Evolutionary conservation across 495 filamentous ascomycete species (phyloP).

Genomic region (Penicillium robsamsonii): DNA sequence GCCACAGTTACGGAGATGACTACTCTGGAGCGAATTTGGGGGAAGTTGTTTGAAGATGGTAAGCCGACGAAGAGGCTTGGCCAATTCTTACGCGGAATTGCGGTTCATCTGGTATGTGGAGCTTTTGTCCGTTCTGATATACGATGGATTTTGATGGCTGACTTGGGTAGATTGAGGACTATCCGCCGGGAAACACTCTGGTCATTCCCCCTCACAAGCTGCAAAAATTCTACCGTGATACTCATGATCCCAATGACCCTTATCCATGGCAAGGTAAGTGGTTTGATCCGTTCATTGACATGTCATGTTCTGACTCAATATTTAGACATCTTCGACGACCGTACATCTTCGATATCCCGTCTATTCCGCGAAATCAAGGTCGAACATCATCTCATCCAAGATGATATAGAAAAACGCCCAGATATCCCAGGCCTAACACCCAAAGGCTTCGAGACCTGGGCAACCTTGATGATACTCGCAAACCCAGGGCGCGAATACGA

Average conservation of each 20-base stretch:
- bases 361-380: conserved; percentile 75
- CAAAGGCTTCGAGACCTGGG: conserved; percentile 73
- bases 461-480: conserved; percentile 70
- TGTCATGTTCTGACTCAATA: conserved; percentile 7
- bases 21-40: conserved; percentile 71
- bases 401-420: conserved; percentile 55
- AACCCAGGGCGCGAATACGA: conserved; percentile 75
- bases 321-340: conserved; percentile 53
- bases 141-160: conserved; percentile 14
- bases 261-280: conserved; percentile 63
- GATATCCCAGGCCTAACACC: conserved; percentile 77
- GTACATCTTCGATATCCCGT: conserved; percentile 58
- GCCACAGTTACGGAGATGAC: conserved; percentile 54
- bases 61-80: conserved; percentile 65
- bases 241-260: conserved; percentile 58
- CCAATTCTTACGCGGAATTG: conserved; percentile 73
- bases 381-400: conserved; percentile 79
- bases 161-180: conserved; percentile 67
- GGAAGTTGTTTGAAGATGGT: conserved; percentile 69
- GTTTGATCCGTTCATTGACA: neutral
- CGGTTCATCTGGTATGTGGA: conserved; percentile 68
- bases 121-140: neutral
- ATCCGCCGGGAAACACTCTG: conserved; percentile 66
- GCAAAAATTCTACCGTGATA: conserved; percentile 70
- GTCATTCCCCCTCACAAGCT: conserved; percentile 84